Evolutionary conservation across 495 filamentous ascomycete genomes (phyloP).

Genomic region (Aspergillus carlsbadensis): DNA sequence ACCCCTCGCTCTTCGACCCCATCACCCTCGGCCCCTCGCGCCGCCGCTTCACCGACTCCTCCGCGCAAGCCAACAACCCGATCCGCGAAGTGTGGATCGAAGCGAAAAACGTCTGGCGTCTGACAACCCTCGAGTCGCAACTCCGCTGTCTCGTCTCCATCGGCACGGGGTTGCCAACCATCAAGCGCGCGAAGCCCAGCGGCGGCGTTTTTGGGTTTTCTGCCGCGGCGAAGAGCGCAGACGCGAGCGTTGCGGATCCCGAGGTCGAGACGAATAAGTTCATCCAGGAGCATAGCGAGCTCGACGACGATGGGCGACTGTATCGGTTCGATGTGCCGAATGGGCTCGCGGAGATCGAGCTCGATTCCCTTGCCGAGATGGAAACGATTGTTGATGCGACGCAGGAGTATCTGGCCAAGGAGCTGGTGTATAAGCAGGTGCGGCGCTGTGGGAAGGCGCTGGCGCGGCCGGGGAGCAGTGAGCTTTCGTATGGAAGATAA

Average conservation of each 20-base stretch:
- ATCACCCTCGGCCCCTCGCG: slow-evolving; percentile 34
- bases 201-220: slow-evolving; percentile 26
- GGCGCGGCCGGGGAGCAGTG: slow-evolving; percentile 9
- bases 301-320: slow-evolving; percentile 33
- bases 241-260: slow-evolving; percentile 34
- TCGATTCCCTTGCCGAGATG: slow-evolving; percentile 39
- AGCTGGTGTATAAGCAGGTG: slow-evolving; percentile 39
- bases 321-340: slow-evolving; percentile 48
- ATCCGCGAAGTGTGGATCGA: slow-evolving; percentile 45
- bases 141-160: slow-evolving; percentile 47
- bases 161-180: slow-evolving; percentile 39
- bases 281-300: slow-evolving; percentile 32
- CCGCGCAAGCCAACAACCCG: slow-evolving; percentile 45
- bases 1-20: slow-evolving; percentile 46
- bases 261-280: slow-evolving; percentile 41
- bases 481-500: slow-evolving; percentile 11
- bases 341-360: slow-evolving; percentile 42
- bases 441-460: slow-evolving; percentile 30
- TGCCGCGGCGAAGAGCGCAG: slow-evolving; percentile 7
- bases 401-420: slow-evolving; percentile 33
- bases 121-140: slow-evolving; percentile 28
- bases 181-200: slow-evolving; percentile 22
- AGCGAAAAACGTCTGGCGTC: slow-evolving; percentile 39
- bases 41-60: slow-evolving; percentile 42
- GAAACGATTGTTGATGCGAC: slow-evolving; percentile 40